A percentile compares a stretch with the other conserved stretches of the same genome.
These are phyloP conservation scores for Sporobolus alterniflorus DNA, from an alignment of 202 grass and related monocot genomes.

Conservation along the genomic window DNA sequence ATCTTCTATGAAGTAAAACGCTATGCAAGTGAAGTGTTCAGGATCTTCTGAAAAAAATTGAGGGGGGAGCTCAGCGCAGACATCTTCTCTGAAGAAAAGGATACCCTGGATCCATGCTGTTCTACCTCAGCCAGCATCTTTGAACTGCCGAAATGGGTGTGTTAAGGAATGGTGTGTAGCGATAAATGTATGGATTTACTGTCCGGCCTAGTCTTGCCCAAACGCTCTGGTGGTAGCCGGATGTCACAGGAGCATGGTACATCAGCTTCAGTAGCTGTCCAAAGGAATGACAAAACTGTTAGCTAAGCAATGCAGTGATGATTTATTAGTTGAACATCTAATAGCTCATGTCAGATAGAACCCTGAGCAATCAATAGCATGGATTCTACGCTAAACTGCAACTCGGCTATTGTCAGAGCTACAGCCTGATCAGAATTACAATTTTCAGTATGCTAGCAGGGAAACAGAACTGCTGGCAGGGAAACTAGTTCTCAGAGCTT, in stretches of 20 bases:
- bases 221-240: conserved; percentile 71
- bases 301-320: conserved; percentile 7
- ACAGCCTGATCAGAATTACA: not conserved
- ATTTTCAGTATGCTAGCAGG: not conserved
- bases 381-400: not conserved
- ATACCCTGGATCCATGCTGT: not conserved
- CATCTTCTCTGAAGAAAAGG: not conserved
- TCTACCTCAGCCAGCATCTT: conserved; percentile 93
- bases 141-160: conserved; percentile 67
- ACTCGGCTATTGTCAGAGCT: not conserved
- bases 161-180: conserved; percentile 68
- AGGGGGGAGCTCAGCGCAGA: not conserved
- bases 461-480: not conserved
- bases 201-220: conserved; percentile 79
- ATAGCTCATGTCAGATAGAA: not conserved
- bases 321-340: conserved; percentile 11
- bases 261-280: conserved; percentile 84
- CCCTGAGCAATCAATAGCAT: not conserved
- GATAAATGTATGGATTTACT: conserved; percentile 71
- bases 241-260: conserved; percentile 82
- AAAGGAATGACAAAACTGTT: conserved; percentile 31
- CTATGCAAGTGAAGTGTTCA: not conserved
- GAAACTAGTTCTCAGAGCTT: conserved; percentile 12
- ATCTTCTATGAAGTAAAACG: not conserved
- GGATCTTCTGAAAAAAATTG: conserved; percentile 1